Conservation (phyloP, 1,139 yeast genomes). For the Zygotorulaspora mrakii region DNA sequence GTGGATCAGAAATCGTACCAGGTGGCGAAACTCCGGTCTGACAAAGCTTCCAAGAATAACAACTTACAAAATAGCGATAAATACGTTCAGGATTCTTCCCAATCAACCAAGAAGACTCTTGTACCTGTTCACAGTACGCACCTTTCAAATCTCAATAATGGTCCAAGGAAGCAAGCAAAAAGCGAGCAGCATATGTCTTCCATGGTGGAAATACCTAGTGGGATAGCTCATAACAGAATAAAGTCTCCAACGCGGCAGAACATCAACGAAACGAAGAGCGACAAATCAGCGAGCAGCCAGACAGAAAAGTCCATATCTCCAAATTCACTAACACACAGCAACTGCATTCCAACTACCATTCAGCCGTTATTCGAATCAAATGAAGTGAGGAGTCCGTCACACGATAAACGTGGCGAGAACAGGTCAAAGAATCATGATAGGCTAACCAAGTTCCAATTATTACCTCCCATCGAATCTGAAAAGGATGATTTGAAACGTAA, state of each 20-base stretch:
- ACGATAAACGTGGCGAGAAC: background rate
- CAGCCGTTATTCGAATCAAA: background rate
- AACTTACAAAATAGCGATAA: no score
- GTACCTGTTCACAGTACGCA: no score
- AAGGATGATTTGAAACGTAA: constrained; percentile 32
- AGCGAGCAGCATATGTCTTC: no score
- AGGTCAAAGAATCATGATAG: constrained; percentile 17
- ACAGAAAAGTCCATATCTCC: background rate
- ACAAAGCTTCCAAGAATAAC: background rate
- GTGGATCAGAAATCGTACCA: constrained; percentile 3
- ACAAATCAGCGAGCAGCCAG: background rate
- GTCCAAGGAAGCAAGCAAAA: no score
- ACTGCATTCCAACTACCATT: background rate
- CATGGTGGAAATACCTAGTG: no score
- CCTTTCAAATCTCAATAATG: no score
- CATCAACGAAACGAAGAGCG: background rate
- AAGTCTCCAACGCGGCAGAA: no score
- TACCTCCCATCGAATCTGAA: constrained; percentile 26
- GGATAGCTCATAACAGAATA: no score
- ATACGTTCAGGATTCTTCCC: no score
- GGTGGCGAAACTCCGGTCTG: background rate
- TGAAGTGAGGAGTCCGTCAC: no score
- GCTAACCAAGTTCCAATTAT: constrained; percentile 31
- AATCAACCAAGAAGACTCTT: no score
- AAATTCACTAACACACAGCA: background rate